Percentiles rank a stretch among this genome's conserved stretches.
phyloP scores from a whole-genome alignment of 345 rosid species.

The Bruguiera gymnorhiza region DNA sequence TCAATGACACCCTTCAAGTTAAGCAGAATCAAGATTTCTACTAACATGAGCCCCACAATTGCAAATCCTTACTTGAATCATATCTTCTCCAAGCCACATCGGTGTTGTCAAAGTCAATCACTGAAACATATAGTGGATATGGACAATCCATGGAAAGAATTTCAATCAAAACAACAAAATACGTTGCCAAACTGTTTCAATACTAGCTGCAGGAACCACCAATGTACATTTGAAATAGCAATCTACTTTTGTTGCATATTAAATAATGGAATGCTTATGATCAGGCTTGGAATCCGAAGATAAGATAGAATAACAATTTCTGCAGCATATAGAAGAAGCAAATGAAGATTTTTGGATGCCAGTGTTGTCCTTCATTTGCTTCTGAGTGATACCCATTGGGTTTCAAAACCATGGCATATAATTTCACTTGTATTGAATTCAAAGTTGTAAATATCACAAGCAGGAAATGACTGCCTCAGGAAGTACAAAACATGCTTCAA shows the following conservation, averaged over 20 bases:
- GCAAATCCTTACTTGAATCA: conserved; percentile 50
- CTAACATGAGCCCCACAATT: conserved; percentile 1
- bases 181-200: not conserved
- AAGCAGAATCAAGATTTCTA: conserved; percentile 8
- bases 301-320: too few relatives aligned
- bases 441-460: too few relatives aligned
- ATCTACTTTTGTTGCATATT: not conserved
- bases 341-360: too few relatives aligned
- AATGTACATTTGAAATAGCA: not conserved
- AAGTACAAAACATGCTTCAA: too few relatives aligned
- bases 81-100: conserved; percentile 63
- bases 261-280: not conserved
- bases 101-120: conserved; percentile 65
- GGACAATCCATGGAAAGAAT: conserved; percentile 8
- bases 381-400: too few relatives aligned
- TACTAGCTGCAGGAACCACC: not conserved
- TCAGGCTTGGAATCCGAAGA: not conserved
- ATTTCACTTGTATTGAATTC: too few relatives aligned
- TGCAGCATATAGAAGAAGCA: too few relatives aligned
- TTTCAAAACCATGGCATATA: too few relatives aligned
- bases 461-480: too few relatives aligned
- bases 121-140: conserved; percentile 35
- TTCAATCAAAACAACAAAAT: not conserved
- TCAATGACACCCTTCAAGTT: conserved; percentile 14
- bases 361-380: too few relatives aligned